Base-by-base conservation (phyloP, 768 basidiomycete genomes). In the Russula foetens region DNA sequence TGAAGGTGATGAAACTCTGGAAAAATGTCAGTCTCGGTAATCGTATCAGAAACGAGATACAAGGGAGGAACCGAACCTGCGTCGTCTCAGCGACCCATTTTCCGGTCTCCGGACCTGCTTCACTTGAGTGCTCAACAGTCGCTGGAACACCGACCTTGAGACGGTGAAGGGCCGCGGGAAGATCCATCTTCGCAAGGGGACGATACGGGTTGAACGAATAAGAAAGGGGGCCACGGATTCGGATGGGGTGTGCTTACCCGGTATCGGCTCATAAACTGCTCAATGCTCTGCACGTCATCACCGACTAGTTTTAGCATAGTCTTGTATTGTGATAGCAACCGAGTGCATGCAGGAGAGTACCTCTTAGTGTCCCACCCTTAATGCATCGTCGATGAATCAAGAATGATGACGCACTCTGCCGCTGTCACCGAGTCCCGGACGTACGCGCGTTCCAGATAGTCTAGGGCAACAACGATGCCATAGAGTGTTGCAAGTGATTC, bases 21-120 rank as follows among this genome's bases (percentile, higher is more conserved):
- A 59, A 48, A 19, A 29, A 19, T n/a, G 45, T 56, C n/a, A 47
- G 43, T 45, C 19, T n/a, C 41, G 8, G n/a, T n/a, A n/a, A n/a
- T n/a, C n/a, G n/a, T 11, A n/a, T 24, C 31, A 56, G 46, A 56
- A 17, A 56, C 15, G 14, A 43, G n/a, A n/a, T n/a, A n/a, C n/a
- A 43, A 14, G 24, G 6, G 24, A 19, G 23, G 19, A 19, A 62
- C 76, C 57, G 46, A n/a, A 91, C 95, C 81, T 96, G 92, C 0
- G 96, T 98, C 6, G 96, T 98, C 73, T 98, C 92, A 9, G 96
- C 96, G 26, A 99, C 92, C 90, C 91, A 94, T 73, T 98, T 97
- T 38, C 90, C 90, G 0, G 91, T 92, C 73, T 98, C 95, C 12
- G 88, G 89, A 0, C 91, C 92, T 8, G 88, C 88, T 71, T 94